A percentile compares a stretch with the other conserved stretches of the same genome.
Conservation (phyloP, 768 basidiomycete genomes). For the Lactarius quietus region DNA sequence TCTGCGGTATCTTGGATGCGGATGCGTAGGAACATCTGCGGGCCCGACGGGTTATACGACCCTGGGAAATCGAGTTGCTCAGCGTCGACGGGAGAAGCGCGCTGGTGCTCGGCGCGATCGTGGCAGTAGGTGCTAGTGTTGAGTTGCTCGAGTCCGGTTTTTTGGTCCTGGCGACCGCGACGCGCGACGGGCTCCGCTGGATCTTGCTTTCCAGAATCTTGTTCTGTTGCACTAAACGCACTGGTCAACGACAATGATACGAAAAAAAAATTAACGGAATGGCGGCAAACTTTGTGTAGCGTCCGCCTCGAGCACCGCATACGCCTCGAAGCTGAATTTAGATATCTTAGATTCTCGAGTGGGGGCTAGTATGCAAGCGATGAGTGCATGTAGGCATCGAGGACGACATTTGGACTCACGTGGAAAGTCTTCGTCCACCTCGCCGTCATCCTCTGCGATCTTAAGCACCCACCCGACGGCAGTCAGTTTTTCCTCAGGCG, state of each 20-base stretch:
- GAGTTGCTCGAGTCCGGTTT: slow-evolving; percentile 45
- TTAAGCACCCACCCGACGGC: slow-evolving; percentile 90
- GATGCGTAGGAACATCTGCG: slow-evolving; percentile 80
- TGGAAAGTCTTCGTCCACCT: slow-evolving; percentile 98
- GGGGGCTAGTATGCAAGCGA: slow-evolving; percentile 57
- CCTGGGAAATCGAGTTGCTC: slow-evolving; percentile 48
- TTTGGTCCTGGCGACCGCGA: slow-evolving; percentile 52
- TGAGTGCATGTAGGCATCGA: too few relatives aligned
- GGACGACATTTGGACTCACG: slow-evolving; percentile 50
- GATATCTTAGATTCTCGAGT: slow-evolving; percentile 81
- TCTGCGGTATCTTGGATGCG: slow-evolving; percentile 78
- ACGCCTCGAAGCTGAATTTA: slow-evolving; percentile 88
- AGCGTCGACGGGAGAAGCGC: slow-evolving; percentile 30
- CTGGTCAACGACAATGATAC: neutral
- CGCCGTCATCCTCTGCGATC: slow-evolving; percentile 95
- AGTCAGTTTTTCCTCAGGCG: slow-evolving; percentile 61
- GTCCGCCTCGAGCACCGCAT: slow-evolving; percentile 80
- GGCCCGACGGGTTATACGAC: slow-evolving; percentile 70
- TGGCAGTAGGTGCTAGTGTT: slow-evolving; percentile 30
- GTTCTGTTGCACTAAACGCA: slow-evolving; percentile 66
- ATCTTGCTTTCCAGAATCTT: slow-evolving; percentile 75
- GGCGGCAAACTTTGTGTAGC: slow-evolving; percentile 55
- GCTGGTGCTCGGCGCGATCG: slow-evolving; percentile 21
- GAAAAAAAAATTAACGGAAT: neutral
- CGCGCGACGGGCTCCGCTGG: slow-evolving; percentile 73